Conservation (phyloP, 1,284 basidiomycete genomes). For the Phellopilus nigrolimitatus region DNA sequence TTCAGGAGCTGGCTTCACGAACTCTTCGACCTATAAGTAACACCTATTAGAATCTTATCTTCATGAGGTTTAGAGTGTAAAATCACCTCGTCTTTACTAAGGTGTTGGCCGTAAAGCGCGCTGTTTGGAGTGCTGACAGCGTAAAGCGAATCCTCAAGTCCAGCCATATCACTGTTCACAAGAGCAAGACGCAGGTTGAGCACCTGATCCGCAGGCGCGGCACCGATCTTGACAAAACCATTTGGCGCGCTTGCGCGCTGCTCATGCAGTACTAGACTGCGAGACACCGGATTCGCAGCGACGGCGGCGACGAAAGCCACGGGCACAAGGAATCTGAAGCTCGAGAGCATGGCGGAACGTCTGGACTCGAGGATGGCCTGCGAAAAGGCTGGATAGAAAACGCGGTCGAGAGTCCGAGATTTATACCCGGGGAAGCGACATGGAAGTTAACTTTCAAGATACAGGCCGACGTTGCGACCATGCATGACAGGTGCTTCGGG, state of each 20-base stretch:
- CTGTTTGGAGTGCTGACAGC: conserved; percentile 29
- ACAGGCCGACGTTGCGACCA: too few species aligned
- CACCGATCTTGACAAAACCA: too few species aligned
- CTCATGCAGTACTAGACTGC: conserved; percentile 25
- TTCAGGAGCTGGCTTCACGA: conserved; percentile 23
- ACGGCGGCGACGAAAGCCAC: conserved; percentile 16
- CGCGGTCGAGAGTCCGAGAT: too few species aligned
- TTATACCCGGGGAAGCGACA: too few species aligned
- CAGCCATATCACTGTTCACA: conserved; percentile 24
- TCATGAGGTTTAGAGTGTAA: not conserved
- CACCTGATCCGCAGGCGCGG: too few species aligned
- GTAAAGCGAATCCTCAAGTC: conserved; percentile 25
- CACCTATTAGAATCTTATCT: not conserved
- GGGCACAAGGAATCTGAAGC: conserved; percentile 6
- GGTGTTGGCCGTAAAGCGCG: conserved; percentile 27
- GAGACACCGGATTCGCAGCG: conserved; percentile 11
- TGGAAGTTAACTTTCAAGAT: too few species aligned
- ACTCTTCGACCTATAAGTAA: conserved; percentile 18
- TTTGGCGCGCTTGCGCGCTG: conserved; percentile 21
- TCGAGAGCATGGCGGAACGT: not conserved
- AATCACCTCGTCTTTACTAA: conserved; percentile 28
- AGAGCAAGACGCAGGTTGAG: too few species aligned
- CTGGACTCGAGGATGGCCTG: too few species aligned
- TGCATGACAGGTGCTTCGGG: too few species aligned
- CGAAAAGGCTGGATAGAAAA: too few species aligned